phyloP scores from a whole-genome alignment of 345 rosid genomes.

The Nasturtium officinale region DNA sequence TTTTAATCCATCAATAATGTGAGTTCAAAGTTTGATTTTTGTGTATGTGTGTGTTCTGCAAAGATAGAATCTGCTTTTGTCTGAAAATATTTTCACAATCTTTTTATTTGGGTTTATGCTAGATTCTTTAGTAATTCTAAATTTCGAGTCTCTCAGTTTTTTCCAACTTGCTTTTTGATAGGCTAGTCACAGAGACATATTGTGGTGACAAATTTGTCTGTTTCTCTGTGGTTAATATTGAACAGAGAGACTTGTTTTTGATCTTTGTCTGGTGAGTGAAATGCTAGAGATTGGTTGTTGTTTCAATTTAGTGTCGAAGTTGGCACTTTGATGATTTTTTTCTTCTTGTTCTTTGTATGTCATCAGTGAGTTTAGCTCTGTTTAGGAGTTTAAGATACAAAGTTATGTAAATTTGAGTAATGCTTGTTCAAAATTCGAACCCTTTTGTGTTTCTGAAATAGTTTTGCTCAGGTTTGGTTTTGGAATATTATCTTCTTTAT shows the following conservation, averaged over 20 bases:
- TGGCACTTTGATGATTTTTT: neutral
- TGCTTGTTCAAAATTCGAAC: conserved; percentile 10
- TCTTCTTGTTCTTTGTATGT: neutral
- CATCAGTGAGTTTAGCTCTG: conserved; percentile 1
- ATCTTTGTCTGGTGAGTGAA: neutral
- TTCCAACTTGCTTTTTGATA: neutral
- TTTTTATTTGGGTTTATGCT: conserved; percentile 11
- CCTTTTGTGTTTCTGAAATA: neutral
- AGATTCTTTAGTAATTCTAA: conserved; percentile 21
- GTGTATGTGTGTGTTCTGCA: conserved; percentile 14
- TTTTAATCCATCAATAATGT: neutral
- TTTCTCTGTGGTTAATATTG: conserved; percentile 14
- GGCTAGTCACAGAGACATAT: conserved; percentile 26
- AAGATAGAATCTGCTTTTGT: conserved; percentile 12
- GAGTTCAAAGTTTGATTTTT: conserved; percentile 15
- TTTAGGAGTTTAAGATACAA: conserved; percentile 4
- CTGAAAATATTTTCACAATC: conserved; percentile 16
- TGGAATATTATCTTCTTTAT: neutral
- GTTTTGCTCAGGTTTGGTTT: neutral
- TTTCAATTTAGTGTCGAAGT: neutral
- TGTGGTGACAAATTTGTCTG: conserved; percentile 21
- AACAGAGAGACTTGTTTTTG: conserved; percentile 18
- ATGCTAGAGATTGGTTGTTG: conserved; percentile 5
- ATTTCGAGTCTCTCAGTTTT: neutral
- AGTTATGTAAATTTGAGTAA: neutral